phyloP scores from a whole-genome alignment of 495 filamentous ascomycete genomes.

The Talaromyces stipitatus region DNA sequence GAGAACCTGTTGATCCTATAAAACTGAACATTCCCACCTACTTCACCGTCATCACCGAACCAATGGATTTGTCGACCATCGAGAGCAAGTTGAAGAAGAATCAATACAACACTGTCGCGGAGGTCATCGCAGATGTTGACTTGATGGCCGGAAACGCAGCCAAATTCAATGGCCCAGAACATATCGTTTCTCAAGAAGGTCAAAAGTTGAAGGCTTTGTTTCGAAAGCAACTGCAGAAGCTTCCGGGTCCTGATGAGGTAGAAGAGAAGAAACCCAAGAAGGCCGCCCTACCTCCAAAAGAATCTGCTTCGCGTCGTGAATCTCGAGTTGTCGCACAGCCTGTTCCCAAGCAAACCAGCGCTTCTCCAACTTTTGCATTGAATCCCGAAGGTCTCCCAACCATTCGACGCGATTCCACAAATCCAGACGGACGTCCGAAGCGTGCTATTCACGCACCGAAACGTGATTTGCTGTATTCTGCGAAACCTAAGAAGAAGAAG shows the following conservation, averaged over 20 bases:
- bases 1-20: slow-evolving; percentile 63
- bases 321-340: slow-evolving; percentile 39
- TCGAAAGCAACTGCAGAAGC: slow-evolving; percentile 46
- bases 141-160: slow-evolving; percentile 69
- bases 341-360: slow-evolving; percentile 19
- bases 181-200: slow-evolving; percentile 59
- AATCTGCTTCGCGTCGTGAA: slow-evolving; percentile 44
- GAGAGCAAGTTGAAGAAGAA: slow-evolving; percentile 70
- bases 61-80: slow-evolving; percentile 78
- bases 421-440: slow-evolving; percentile 73
- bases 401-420: slow-evolving; percentile 83
- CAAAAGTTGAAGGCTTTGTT: slow-evolving; percentile 53
- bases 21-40: slow-evolving; percentile 67
- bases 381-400: slow-evolving; percentile 77
- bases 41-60: slow-evolving; percentile 57
- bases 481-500: slow-evolving; percentile 89
- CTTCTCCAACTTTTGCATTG: slow-evolving; percentile 70
- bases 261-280: slow-evolving; percentile 59
- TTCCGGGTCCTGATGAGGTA: slow-evolving; percentile 42
- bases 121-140: slow-evolving; percentile 62
- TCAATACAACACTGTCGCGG: slow-evolving; percentile 55
- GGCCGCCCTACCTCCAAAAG: slow-evolving; percentile 31
- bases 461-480: slow-evolving; percentile 77
- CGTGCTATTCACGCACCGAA: slow-evolving; percentile 90
- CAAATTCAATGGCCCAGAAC: slow-evolving; percentile 72